phyloP scores from a whole-genome alignment of 495 filamentous ascomycete species.

The Trichoderma virens region DNA sequence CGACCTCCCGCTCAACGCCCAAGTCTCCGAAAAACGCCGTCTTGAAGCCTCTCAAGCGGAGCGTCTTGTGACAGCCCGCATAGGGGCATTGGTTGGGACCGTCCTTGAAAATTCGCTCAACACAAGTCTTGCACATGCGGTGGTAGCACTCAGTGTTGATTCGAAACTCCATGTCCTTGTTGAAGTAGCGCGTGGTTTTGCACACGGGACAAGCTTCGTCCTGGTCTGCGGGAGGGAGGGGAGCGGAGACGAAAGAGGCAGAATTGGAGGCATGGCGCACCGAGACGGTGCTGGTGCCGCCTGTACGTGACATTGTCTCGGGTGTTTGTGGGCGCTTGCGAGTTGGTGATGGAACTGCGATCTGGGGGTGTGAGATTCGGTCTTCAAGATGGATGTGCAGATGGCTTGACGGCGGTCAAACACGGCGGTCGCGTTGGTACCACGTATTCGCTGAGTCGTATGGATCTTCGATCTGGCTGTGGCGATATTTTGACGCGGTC shows the following conservation, averaged over 20 bases:
- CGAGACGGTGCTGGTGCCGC: constrained; percentile 11
- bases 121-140: constrained; percentile 93
- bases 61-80: constrained; percentile 72
- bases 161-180: constrained; percentile 84
- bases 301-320: constrained; percentile 23
- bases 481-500: too few species aligned
- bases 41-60: constrained; percentile 78
- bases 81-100: constrained; percentile 89
- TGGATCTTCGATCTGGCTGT: too few species aligned
- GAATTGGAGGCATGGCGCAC: constrained; percentile 15
- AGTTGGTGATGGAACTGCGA: not conserved
- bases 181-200: constrained; percentile 91
- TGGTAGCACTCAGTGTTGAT: constrained; percentile 99
- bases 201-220: constrained; percentile 91
- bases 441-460: too few species aligned
- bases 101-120: constrained; percentile 85
- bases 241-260: not conserved
- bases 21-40: constrained; percentile 85
- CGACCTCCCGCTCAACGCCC: constrained; percentile 85
- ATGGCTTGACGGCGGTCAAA: too few species aligned
- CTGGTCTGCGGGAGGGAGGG: not conserved
- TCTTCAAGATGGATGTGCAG: not conserved
- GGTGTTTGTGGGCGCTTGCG: not conserved
- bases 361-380: not conserved
- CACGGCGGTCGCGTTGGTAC: too few species aligned